Conservation (phyloP, 1,284 basidiomycete genomes). For the Puccinia brachypodii region DNA sequence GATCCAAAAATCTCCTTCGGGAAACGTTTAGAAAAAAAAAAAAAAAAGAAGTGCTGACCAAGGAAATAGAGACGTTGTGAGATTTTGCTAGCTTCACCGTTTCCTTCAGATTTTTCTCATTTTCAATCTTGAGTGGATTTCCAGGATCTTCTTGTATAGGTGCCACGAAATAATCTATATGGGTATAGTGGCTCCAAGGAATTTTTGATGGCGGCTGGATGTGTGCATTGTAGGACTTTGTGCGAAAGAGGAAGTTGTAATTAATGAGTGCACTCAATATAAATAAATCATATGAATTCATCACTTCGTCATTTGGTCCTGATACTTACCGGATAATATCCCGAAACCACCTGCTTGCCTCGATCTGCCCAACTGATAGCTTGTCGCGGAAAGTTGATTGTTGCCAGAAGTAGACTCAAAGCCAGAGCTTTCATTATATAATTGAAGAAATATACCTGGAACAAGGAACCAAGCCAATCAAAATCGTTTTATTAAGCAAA, state of each 20-base stretch:
- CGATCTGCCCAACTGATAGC: constrained; percentile 17
- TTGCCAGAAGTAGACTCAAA: neutral
- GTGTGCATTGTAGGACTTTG: constrained; percentile 38
- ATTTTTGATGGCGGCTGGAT: constrained; percentile 38
- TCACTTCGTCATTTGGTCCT: neutral
- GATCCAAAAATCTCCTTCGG: neutral
- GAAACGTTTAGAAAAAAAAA: neutral
- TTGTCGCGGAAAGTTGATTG: neutral
- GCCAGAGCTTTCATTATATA: neutral
- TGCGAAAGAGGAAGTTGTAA: neutral
- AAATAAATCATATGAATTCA: neutral
- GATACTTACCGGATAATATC: constrained; percentile 34
- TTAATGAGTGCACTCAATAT: neutral
- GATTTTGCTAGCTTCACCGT: constrained; percentile 32
- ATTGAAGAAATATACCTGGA: neutral
- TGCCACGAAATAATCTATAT: constrained; percentile 44
- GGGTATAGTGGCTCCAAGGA: constrained; percentile 44
- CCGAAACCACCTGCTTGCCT: constrained; percentile 27
- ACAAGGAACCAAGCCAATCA: neutral
- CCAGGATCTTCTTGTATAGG: constrained; percentile 6
- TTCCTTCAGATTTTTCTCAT: constrained; percentile 32
- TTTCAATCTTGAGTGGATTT: constrained; percentile 21
- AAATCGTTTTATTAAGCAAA: neutral
- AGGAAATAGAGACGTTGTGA: constrained; percentile 45
- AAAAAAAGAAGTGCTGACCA: constrained; percentile 15